Conservation (phyloP, 2,329 filamentous ascomycete species). For the Thielaviopsis punctulata region DNA sequence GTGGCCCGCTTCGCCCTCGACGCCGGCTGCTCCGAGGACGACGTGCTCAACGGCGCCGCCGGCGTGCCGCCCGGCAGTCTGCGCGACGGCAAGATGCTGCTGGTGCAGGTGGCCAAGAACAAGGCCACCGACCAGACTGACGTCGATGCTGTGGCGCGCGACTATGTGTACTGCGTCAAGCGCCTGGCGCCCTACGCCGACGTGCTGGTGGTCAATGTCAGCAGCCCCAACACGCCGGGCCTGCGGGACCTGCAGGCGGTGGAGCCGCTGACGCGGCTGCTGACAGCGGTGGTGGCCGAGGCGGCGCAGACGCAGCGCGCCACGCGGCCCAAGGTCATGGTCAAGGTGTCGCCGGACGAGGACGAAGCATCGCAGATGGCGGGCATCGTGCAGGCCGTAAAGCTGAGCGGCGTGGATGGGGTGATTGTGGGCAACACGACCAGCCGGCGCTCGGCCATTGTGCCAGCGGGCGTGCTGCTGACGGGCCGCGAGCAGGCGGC, state of each 20-base stretch:
- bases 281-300: conserved; percentile 68
- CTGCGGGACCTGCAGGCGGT: conserved; percentile 72
- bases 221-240: conserved; percentile 88
- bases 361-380: conserved; percentile 69
- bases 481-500: conserved; percentile 47
- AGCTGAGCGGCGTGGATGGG: conserved; percentile 72
- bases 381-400: conserved; percentile 76
- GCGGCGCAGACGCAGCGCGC: conserved; percentile 52
- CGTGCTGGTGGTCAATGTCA: conserved; percentile 94
- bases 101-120: conserved; percentile 94
- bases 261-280: conserved; percentile 63
- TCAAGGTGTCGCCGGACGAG: conserved; percentile 95
- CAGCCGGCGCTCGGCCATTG: conserved; percentile 50
- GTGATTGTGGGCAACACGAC: conserved; percentile 97
- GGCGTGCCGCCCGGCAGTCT: conserved; percentile 72
- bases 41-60: conserved; percentile 61
- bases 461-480: conserved; percentile 50
- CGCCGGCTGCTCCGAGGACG: conserved; percentile 51
- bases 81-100: conserved; percentile 55
- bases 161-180: conserved; percentile 80
- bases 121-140: conserved; percentile 77
- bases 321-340: conserved; percentile 64
- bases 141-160: conserved; percentile 60
- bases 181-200: conserved; percentile 77
- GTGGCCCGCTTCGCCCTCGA: conserved; percentile 60